Base-by-base conservation (phyloP, 2,329 filamentous ascomycete species). In the Chaetomiaceae sp. region DNA sequence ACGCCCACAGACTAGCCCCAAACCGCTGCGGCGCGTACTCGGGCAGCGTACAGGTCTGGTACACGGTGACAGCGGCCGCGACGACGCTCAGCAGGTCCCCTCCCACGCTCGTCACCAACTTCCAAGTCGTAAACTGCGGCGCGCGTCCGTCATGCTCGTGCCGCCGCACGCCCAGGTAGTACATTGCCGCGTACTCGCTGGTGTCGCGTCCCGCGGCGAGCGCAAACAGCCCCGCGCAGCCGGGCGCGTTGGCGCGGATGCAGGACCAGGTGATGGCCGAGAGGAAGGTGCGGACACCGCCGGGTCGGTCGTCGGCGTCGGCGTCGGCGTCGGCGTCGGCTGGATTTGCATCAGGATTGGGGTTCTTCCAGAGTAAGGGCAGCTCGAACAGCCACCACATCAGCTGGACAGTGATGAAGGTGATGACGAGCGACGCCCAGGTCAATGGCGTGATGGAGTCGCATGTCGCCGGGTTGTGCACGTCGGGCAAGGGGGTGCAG, bases 131-230 rank as follows among this genome's bases (percentile, higher is more conserved):
- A 12, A 38, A 38, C 22, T 29, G 19, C 15, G 37, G 37, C 37
- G 26, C 22, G n/a, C 6, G 6, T 2, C 37, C 24, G 24, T 38
- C 26, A 15, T 22, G 12, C 22, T 9, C 6, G 19, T 6, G 6
- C 37, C 37, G 22, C 37, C 37, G 37, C 37, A 27, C 24, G 12
- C 37, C 37, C 22, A 38, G 37, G 26, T 38, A 38, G 26, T 38
- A 38, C 15, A 38, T 11, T 6, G 22, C 22, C 15, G 37, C 37
- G 17, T 27, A 38, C 38, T 40, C 38, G 26, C 17, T 17, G 4
- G 38, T 40, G 27, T 22, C 38, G 15, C 15, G 15, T 2, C 38
- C 38, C 10, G 15, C 18, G 17, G 17, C 8, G 26, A 40, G 17
- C 26, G 27, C n/a, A 12, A 17, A 32, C 14, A 32, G 9, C 15